These are phyloP conservation scores for Clonostachys solani DNA, from an alignment of 2,329 filamentous ascomycete species.

Conservation along the genomic window DNA sequence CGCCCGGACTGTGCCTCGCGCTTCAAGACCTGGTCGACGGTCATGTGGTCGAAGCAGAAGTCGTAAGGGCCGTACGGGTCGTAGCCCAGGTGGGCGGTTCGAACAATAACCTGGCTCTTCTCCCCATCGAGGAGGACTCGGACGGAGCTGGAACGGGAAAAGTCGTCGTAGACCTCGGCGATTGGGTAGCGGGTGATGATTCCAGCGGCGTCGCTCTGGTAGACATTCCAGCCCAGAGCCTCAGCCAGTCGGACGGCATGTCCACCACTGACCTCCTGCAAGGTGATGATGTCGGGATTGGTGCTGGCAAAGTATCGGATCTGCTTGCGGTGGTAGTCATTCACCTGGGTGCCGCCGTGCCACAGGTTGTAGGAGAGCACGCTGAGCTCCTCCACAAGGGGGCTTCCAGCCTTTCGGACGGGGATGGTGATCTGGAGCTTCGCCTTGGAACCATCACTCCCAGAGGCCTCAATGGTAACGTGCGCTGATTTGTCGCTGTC, in stretches of 20 bases:
- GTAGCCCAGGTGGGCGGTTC: constrained; percentile 27
- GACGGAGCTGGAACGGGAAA: constrained; percentile 20
- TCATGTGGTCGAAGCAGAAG: constrained; percentile 30
- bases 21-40: constrained; percentile 21
- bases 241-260: constrained; percentile 24
- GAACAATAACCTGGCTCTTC: constrained; percentile 23
- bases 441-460: constrained; percentile 13
- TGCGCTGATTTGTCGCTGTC: constrained; percentile 8
- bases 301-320: constrained; percentile 22
- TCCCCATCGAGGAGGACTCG: constrained; percentile 26
- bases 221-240: constrained; percentile 31
- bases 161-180: constrained; percentile 14
- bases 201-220: constrained; percentile 24
- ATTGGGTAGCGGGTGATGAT: constrained; percentile 34
- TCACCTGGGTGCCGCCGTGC: constrained; percentile 27
- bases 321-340: constrained; percentile 30
- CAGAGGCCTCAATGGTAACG: constrained; percentile 20
- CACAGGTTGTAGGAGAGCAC: constrained; percentile 34
- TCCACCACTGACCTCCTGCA: constrained; percentile 26
- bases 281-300: constrained; percentile 26
- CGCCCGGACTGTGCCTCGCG: constrained; percentile 28
- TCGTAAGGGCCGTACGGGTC: constrained; percentile 37
- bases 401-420: constrained; percentile 13
- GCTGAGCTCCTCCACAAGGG: constrained; percentile 24
- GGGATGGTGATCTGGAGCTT: constrained; percentile 23